Base-by-base conservation (phyloP, 2,329 filamentous ascomycete genomes). In the Monilinia fructigena region DNA sequence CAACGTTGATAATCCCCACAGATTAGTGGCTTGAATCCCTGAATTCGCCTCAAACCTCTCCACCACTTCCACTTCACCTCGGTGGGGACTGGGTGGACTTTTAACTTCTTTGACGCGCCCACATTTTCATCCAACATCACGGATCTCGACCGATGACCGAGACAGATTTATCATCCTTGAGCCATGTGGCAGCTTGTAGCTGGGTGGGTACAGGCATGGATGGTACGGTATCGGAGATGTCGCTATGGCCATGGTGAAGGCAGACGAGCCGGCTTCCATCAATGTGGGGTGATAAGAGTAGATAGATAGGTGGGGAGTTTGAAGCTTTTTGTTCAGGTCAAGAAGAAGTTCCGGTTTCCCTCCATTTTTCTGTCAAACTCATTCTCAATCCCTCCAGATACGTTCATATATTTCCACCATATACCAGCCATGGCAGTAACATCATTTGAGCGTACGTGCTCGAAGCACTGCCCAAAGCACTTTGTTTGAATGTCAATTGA, bases 391-490 rank as follows among this genome's bases (percentile, higher is more conserved):
- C 31, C 12, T 45, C 55, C 14, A 60, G 45, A 52, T 20, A 45
- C 16, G 10, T 23, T 4, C 11, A 20, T n/a, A 11, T 20, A 61
- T 50, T 23, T 38, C n/a, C 35, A 10, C n/a, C 58, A 42, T 53
- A 55, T 48, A 40, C 35, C 55, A 53, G 50, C 28, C 40, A 67
- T 67, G 63, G 53, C 55, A 61, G 50, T 67, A 26, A 64, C 69
- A 56, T 69, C 72, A 42, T 73, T 73, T 59, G 67, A 59, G 60
- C 72, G 71, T 73, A 67, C 65, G 70, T 68, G 20, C 16, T 4
- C 23, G 31, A 48, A 7, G 45, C 6, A 5, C 20, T 16, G 14
- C 6, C 16, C 47, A 2, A 38, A 52, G 18, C 10, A 20, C n/a
- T 61, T 8, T n/a, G 31, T 11, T 18, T 3, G 31, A 52, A 56